A percentile compares a stretch with the other conserved stretches of the same genome.
Conservation (phyloP, 2,329 filamentous ascomycete genomes). For the Talaromyces sp. region DNA sequence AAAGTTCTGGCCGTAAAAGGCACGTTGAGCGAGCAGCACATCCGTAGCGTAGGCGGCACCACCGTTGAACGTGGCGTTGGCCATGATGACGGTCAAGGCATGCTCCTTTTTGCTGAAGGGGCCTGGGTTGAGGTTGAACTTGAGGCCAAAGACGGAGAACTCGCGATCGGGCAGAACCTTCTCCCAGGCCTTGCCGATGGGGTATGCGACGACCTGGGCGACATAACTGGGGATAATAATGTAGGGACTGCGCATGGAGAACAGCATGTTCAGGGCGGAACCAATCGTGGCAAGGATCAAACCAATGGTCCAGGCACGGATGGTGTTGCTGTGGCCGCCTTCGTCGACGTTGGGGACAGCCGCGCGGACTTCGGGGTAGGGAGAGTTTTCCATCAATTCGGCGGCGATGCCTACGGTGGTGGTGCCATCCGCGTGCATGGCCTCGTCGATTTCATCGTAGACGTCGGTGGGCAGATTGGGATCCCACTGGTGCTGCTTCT, state of each 20-base stretch:
- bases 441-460: slow-evolving; percentile 58
- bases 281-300: slow-evolving; percentile 59
- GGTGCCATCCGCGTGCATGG: slow-evolving; percentile 53
- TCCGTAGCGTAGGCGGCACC: slow-evolving; percentile 66
- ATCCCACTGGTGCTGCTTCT: slow-evolving; percentile 60
- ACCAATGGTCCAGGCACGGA: slow-evolving; percentile 62
- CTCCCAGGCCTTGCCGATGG: slow-evolving; percentile 43
- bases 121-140: slow-evolving; percentile 42
- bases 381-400: slow-evolving; percentile 62
- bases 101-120: slow-evolving; percentile 49
- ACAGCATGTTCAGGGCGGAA: slow-evolving; percentile 60
- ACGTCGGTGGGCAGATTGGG: slow-evolving; percentile 63
- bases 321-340: slow-evolving; percentile 61
- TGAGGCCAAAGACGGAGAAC: slow-evolving; percentile 36
- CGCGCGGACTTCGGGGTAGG: slow-evolving; percentile 64
- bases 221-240: slow-evolving; percentile 60
- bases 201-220: slow-evolving; percentile 60
- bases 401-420: slow-evolving; percentile 57
- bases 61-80: slow-evolving; percentile 63
- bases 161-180: slow-evolving; percentile 35
- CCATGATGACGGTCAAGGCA: slow-evolving; percentile 48
- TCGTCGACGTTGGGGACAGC: slow-evolving; percentile 63
- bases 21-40: slow-evolving; percentile 65
- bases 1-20: slow-evolving; percentile 69
- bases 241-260: slow-evolving; percentile 55